Conservation (phyloP, 495 filamentous ascomycete species). For the Letharia columbiana region DNA sequence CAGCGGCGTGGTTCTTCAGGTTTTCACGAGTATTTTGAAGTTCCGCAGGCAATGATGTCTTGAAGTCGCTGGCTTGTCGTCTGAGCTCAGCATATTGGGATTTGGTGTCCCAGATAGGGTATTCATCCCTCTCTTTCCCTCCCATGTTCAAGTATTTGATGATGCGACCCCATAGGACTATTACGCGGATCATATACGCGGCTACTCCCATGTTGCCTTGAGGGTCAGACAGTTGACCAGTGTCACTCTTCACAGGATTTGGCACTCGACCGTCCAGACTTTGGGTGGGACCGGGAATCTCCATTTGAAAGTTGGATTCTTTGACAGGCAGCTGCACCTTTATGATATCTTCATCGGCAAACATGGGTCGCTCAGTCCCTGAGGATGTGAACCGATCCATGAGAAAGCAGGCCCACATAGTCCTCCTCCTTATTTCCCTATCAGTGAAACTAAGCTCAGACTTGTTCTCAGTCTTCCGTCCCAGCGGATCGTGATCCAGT, state of each 20-base stretch:
- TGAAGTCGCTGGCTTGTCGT: slow-evolving; percentile 62
- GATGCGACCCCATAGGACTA: slow-evolving; percentile 82
- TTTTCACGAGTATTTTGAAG: slow-evolving; percentile 74
- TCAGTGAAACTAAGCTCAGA: slow-evolving; percentile 80
- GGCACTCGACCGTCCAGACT: slow-evolving; percentile 65
- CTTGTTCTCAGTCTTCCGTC: slow-evolving; percentile 50
- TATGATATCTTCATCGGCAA: slow-evolving; percentile 78
- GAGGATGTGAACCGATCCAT: slow-evolving; percentile 98
- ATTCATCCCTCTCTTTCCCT: slow-evolving; percentile 69
- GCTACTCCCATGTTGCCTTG: slow-evolving; percentile 88
- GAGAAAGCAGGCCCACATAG: slow-evolving; percentile 95
- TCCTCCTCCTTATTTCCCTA: slow-evolving; percentile 80
- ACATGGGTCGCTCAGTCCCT: slow-evolving; percentile 87
- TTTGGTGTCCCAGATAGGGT: slow-evolving; percentile 70
- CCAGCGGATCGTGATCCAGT: slow-evolving; percentile 72
- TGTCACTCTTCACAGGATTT: slow-evolving; percentile 54
- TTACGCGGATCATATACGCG: slow-evolving; percentile 79
- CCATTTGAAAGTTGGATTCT: slow-evolving; percentile 82
- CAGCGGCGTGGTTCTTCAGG: slow-evolving; percentile 71
- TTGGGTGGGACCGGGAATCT: slow-evolving; percentile 83
- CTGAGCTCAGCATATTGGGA: slow-evolving; percentile 67
- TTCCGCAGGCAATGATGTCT: slow-evolving; percentile 55
- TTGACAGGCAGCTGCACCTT: slow-evolving; percentile 86
- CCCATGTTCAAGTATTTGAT: slow-evolving; percentile 87
- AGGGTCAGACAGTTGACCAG: slow-evolving; percentile 56